These are phyloP conservation scores for Fraxinus angustifolia DNA, from an alignment of 305 asterid genomes.

Conservation along the genomic window DNA sequence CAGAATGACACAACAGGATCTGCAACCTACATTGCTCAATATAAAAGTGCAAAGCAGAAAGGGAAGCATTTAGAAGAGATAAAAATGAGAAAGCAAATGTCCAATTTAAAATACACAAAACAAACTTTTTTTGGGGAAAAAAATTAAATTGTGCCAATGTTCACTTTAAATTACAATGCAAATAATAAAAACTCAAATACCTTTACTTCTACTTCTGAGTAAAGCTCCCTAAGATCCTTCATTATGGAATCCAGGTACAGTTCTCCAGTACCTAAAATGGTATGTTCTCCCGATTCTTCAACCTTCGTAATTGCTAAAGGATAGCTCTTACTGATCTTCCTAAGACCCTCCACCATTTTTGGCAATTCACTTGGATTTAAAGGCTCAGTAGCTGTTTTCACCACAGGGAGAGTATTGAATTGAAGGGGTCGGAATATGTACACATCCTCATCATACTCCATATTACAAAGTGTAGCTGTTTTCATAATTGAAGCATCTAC, in stretches of 20 bases:
- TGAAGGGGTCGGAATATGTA: slow-evolving; percentile 86
- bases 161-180: neutral
- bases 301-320: slow-evolving; percentile 96
- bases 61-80: neutral
- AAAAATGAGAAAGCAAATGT: neutral
- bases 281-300: slow-evolving; percentile 98
- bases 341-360: slow-evolving; percentile 98
- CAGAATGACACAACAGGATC: slow-evolving; percentile 97
- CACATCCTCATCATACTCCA: slow-evolving; percentile 75
- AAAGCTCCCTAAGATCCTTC: slow-evolving; percentile 98
- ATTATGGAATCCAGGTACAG: slow-evolving; percentile 87
- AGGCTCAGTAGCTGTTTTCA: slow-evolving; percentile 98
- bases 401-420: slow-evolving; percentile 95
- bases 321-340: slow-evolving; percentile 97
- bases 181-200: slow-evolving; percentile 31
- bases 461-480: slow-evolving; percentile 90
- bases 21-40: slow-evolving; percentile 61
- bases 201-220: slow-evolving; percentile 99
- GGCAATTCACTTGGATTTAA: slow-evolving; percentile 96
- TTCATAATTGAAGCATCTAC: slow-evolving; percentile 99
- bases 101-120: neutral
- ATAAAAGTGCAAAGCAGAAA: slow-evolving; percentile 4
- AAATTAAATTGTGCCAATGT: neutral
- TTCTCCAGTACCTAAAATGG: slow-evolving; percentile 96
- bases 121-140: neutral